Evolutionary conservation across 495 filamentous ascomycete species (phyloP).

Genomic region (Staphylotrichum longicolle): DNA sequence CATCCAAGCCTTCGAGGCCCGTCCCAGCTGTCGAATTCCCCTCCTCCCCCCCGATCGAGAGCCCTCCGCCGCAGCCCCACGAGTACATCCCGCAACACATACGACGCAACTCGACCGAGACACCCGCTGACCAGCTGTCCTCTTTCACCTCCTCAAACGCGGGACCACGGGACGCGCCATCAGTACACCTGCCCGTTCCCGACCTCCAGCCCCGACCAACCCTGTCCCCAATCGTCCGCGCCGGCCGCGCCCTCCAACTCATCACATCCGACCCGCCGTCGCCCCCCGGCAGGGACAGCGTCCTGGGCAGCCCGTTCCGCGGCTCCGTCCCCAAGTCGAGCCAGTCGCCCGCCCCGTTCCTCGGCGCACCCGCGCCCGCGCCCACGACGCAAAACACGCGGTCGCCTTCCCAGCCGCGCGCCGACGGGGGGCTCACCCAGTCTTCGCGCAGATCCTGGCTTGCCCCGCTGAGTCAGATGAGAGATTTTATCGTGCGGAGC

Average conservation of each 20-base stretch:
- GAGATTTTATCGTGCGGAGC: slow-evolving; percentile 29
- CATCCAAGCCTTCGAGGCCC: slow-evolving; percentile 8
- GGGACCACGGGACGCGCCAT: slow-evolving; percentile 14
- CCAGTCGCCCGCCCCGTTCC: slow-evolving; percentile 29
- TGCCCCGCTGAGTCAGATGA: slow-evolving; percentile 28
- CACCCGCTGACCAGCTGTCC: slow-evolving; percentile 30
- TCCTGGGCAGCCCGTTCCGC: slow-evolving; percentile 52
- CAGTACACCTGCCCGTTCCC: slow-evolving; percentile 25
- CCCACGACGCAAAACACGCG: slow-evolving; percentile 5
- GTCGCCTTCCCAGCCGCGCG: slow-evolving; percentile 4
- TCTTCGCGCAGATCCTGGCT: slow-evolving; percentile 28
- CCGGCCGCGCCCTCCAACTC: slow-evolving; percentile 50
- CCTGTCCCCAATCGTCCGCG: slow-evolving; percentile 53
- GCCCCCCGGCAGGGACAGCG: slow-evolving; percentile 42
- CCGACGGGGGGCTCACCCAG: not conserved
- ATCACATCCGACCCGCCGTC: slow-evolving; percentile 53
- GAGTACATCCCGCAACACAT: slow-evolving; percentile 18
- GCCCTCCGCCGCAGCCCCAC: not conserved
- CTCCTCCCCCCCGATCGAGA: slow-evolving; percentile 36
- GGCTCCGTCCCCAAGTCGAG: slow-evolving; percentile 38
- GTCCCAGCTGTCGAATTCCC: slow-evolving; percentile 22
- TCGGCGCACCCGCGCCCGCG: not conserved
- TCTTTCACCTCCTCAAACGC: slow-evolving; percentile 20
- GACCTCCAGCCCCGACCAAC: slow-evolving; percentile 36
- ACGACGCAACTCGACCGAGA: slow-evolving; percentile 32